Evolutionary conservation across 1,284 basidiomycete genomes (phyloP).

Genomic region (Microbotryomycetes sp.): DNA sequence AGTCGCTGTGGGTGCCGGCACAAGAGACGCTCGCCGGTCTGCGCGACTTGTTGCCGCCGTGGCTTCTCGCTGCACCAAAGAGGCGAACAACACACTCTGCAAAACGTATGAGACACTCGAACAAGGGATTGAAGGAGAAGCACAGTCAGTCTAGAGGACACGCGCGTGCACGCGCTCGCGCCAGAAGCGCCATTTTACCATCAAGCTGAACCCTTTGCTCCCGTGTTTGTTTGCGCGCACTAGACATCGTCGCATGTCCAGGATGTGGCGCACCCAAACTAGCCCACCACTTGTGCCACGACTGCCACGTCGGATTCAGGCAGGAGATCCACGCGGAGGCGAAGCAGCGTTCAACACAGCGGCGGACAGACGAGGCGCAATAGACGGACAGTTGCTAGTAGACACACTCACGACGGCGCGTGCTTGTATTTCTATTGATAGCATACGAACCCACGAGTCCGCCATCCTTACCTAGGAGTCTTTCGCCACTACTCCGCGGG

Average conservation of each 20-base stretch:
- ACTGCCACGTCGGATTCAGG: constrained; percentile 72
- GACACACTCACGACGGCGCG: not conserved
- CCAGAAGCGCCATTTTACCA: constrained; percentile 20
- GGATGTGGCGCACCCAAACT: constrained; percentile 83
- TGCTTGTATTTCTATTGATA: not conserved
- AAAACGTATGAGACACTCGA: constrained; percentile 89
- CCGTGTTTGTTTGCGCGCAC: not conserved
- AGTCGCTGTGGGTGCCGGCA: not conserved
- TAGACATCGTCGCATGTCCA: constrained; percentile 89
- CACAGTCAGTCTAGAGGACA: constrained; percentile 55
- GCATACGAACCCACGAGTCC: too few relatives aligned
- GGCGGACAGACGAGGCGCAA: not conserved
- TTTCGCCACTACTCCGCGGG: too few relatives aligned
- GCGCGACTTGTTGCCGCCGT: constrained; percentile 74
- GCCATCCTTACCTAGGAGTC: too few relatives aligned
- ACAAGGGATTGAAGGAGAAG: constrained; percentile 93
- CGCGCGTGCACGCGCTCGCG: not conserved
- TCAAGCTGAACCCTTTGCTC: constrained; percentile 13
- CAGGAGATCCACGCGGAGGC: constrained; percentile 46
- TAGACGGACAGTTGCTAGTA: not conserved
- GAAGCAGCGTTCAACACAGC: constrained; percentile 2
- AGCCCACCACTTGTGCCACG: constrained; percentile 78
- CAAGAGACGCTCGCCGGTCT: constrained; percentile 39
- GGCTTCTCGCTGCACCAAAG: constrained; percentile 89
- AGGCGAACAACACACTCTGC: constrained; percentile 87